Evolutionary conservation across 345 rosid genomes (phyloP).

Genomic region (Nasturtium officinale): DNA sequence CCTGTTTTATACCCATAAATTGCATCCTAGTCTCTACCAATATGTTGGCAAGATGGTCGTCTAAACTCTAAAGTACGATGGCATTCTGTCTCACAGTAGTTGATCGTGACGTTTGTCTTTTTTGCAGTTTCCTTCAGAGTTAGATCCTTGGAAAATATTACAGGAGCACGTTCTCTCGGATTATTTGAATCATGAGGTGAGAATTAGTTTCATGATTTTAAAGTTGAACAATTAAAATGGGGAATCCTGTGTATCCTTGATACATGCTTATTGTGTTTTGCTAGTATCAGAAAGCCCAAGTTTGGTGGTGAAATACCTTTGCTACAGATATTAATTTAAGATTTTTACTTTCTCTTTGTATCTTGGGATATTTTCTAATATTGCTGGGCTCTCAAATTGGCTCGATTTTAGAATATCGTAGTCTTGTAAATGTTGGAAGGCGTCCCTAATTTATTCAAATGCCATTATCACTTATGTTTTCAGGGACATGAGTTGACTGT

Average conservation of each 20-base stretch:
- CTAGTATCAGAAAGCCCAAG: background rate
- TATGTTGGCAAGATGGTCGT: slow-evolving; percentile 7
- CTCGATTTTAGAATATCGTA: background rate
- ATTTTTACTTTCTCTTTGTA: slow-evolving; percentile 1
- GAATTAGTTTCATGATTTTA: slow-evolving; percentile 11
- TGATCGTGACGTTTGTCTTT: slow-evolving; percentile 19
- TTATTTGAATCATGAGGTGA: slow-evolving; percentile 81
- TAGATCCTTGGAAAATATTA: slow-evolving; percentile 81
- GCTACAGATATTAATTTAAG: slow-evolving; percentile 5
- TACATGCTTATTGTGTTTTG: slow-evolving; percentile 17
- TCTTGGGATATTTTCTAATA: slow-evolving; percentile 9
- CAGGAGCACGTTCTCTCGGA: slow-evolving; percentile 80
- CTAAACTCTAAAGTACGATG: slow-evolving; percentile 18
- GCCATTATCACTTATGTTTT: slow-evolving; percentile 40
- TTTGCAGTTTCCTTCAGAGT: slow-evolving; percentile 80
- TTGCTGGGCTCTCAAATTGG: slow-evolving; percentile 11
- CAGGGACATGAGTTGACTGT: slow-evolving; percentile 99
- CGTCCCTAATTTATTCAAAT: slow-evolving; percentile 16
- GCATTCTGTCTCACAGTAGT: slow-evolving; percentile 30
- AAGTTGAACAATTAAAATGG: slow-evolving; percentile 7
- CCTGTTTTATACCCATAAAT: slow-evolving; percentile 12
- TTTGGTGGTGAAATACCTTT: slow-evolving; percentile 15
- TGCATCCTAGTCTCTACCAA: slow-evolving; percentile 12
- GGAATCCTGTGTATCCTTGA: slow-evolving; percentile 12
- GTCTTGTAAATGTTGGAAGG: slow-evolving; percentile 3